These are phyloP conservation scores for Terana coerulea DNA, from an alignment of 768 basidiomycete genomes.

Conservation along the genomic window DNA sequence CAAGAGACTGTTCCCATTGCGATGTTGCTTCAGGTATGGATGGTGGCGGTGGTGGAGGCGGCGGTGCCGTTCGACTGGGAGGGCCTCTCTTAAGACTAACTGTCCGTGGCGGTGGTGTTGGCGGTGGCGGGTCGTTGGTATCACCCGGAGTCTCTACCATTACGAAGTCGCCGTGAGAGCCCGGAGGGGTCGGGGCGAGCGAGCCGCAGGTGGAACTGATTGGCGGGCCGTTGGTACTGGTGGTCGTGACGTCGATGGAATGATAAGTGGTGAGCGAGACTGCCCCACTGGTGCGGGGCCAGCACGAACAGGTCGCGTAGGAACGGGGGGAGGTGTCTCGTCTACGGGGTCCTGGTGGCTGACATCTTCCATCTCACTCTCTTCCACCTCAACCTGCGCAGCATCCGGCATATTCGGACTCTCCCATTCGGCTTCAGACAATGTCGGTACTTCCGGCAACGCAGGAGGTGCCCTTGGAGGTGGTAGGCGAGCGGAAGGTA, in stretches of 20 bases:
- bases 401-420: constrained; percentile 44
- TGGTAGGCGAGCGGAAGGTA: constrained; percentile 5
- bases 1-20: constrained; percentile 69
- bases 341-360: constrained; percentile 46
- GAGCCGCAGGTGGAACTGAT: constrained; percentile 21
- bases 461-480: constrained; percentile 16
- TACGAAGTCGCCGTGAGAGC: constrained; percentile 28
- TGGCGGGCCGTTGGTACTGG: constrained; percentile 21
- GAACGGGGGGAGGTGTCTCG: constrained; percentile 51
- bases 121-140: constrained; percentile 32
- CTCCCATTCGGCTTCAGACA: constrained; percentile 42
- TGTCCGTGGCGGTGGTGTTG: constrained; percentile 42
- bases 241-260: constrained; percentile 12
- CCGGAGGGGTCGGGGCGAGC: constrained; percentile 15
- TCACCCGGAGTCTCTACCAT: constrained; percentile 27
- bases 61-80: constrained; percentile 31
- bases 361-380: constrained; percentile 71
- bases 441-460: constrained; percentile 18
- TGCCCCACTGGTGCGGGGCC: constrained; percentile 15
- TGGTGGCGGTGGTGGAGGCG: constrained; percentile 38
- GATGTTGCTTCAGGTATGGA: constrained; percentile 31
- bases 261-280: constrained; percentile 15
- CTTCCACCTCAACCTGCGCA: constrained; percentile 63
- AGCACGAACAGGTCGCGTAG: constrained; percentile 39
- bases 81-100: constrained; percentile 23